Evolutionary conservation across 169 alveolate species (phyloP), one percentile per base, ranked within the genome.

Genomic region (Plasmodium falciparum): DNA sequence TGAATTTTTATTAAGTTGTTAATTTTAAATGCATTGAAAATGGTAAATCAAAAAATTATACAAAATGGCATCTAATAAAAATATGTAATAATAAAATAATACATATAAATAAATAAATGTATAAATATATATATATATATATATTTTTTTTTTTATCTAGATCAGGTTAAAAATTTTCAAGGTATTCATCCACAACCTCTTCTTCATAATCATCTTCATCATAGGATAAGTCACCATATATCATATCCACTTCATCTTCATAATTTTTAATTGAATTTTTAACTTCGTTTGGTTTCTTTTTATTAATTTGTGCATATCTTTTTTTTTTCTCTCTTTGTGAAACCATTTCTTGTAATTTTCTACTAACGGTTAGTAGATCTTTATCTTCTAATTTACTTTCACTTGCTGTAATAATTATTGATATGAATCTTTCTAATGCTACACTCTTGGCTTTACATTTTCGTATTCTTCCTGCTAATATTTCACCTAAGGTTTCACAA

Each of bases 171-270:
- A 22, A 73, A 13, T 56, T 58, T 43, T 76, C 89, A 69, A 58
- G 29, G 17, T 65, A 76, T 11, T 76, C 75, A 11, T 65, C 89
- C 24, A 69, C 89, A 13, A 22, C 89, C 29, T 76, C 89, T n/a
- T 74, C 59, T 7, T 74, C 88, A 43, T 76, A 76, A 15, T 76
- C 89, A 9, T 76, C 89, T 58, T 76, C 89, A 54, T 76, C 94
- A 66, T 93, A 94, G 24, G 94, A 90, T 15, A 93, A 70, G 20
- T 93, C 96, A 0, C 96, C 96, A 83, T 93, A 93, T 24, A 93
- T 89, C 95, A 93, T 92, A 73, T 93, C 96, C 11, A 93, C 95
- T 71, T 93, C 96, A 54, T 93, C 96, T 88, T 93, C 78, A 80
- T 93, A 93, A 91, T 92, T 93, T 62, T 88, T 91, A 58, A 88